Base-by-base conservation (phyloP, 768 basidiomycete species). In the Sistotremastrum niveocremeum region DNA sequence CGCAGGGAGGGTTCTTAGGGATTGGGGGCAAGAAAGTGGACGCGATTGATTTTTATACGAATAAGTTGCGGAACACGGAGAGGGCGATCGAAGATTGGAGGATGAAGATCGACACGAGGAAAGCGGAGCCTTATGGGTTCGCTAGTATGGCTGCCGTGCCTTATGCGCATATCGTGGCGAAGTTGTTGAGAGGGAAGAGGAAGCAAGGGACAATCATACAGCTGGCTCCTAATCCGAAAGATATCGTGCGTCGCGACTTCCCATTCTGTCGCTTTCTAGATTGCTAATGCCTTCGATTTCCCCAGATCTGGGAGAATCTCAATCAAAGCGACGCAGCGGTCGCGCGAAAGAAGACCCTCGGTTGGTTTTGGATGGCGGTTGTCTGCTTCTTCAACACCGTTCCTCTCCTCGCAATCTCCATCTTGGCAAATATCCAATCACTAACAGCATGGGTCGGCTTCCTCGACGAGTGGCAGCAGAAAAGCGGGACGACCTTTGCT, bases 341-440 rank as follows among this genome's bases (percentile, higher is more conserved):
- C 28, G 62, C 74, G 29, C 72, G 79, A 36, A 83, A 84, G 62
- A 74, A 71, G 55, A 63, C 70, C 33, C 63, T 84, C 29, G 94
- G 95, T n/a, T 85, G 87, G 63, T 49, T 83, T 35, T 73, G 83
- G 62, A 73, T 99, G 45, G 66, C 72, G 20, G 55, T 77, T 32
- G 77, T 97, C 41, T 93, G 89, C 62, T 91, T 90, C 68, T 77
- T 98, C 69, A 93, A 99, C 68, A 97, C 91, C 34, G 68, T 94
- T 7, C 95, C 95, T 12, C 67, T 99, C 11, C 76, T 93, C 57
- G 67, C 87, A 51, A 90, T 98, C 51, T 93, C 94, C 8, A 67
- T 89, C 51, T 68, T 95, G 43, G 90, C 95, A 54, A 98, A 99
- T 65, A 70, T 99, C 67, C 73, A 81, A 42, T 73, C 81, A 36